Conservation (phyloP, 2,329 filamentous ascomycete genomes). For the Aspergillus melleus region DNA sequence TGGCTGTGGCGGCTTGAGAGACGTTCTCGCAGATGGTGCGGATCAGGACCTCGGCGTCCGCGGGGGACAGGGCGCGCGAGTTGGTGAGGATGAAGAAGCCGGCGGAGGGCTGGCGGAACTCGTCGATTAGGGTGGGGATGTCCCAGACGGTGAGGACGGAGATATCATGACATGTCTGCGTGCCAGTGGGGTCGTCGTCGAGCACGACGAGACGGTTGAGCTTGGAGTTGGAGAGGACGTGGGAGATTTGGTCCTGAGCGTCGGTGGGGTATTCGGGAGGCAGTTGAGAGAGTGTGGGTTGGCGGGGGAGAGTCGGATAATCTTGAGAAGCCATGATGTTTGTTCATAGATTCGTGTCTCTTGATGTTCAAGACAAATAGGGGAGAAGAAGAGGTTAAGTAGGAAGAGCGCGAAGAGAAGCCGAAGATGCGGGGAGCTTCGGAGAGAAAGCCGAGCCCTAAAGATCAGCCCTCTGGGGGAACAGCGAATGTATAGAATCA, state of each 20-base stretch:
- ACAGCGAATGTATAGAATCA: not conserved
- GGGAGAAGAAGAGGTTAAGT: not conserved
- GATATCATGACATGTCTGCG: slow-evolving; percentile 61
- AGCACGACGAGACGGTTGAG: slow-evolving; percentile 36
- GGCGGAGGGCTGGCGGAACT: slow-evolving; percentile 44
- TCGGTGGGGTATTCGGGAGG: slow-evolving; percentile 31
- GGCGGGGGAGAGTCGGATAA: slow-evolving; percentile 27
- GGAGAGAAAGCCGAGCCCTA: slow-evolving; percentile 21
- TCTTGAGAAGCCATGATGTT: slow-evolving; percentile 21
- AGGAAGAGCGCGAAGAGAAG: not conserved
- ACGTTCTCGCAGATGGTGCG: slow-evolving; percentile 54
- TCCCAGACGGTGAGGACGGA: slow-evolving; percentile 58
- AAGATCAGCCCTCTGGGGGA: too few species aligned
- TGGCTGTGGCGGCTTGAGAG: slow-evolving; percentile 43
- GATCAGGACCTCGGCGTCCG: slow-evolving; percentile 50
- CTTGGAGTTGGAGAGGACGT: slow-evolving; percentile 26
- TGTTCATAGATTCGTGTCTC: too few species aligned
- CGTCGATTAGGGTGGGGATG: slow-evolving; percentile 42
- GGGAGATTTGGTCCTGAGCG: slow-evolving; percentile 32
- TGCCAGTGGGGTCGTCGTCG: slow-evolving; percentile 62
- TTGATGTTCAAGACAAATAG: too few species aligned
- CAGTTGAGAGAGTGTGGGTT: slow-evolving; percentile 27
- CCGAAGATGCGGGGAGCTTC: slow-evolving; percentile 16
- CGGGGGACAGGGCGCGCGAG: slow-evolving; percentile 55
- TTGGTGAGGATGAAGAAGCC: slow-evolving; percentile 65